A percentile compares a stretch with the other conserved stretches of the same genome.
Evolutionary conservation across 2,329 filamentous ascomycete species (phyloP).

Genomic region (Alternaria sp.): DNA sequence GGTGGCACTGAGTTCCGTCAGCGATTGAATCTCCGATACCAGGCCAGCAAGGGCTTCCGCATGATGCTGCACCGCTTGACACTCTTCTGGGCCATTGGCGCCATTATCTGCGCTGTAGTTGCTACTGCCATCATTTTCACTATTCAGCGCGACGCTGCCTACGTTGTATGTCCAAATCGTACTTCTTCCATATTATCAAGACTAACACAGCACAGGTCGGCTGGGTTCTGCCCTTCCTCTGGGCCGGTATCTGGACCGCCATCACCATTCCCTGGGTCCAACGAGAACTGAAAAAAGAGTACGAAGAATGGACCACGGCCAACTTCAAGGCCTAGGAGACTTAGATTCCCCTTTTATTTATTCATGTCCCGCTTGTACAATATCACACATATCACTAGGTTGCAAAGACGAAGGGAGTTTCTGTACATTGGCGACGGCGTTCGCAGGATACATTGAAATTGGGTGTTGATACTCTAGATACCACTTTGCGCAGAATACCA

Average conservation of each 20-base stretch:
- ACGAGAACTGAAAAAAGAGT: slow-evolving; percentile 46
- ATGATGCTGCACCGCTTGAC: slow-evolving; percentile 63
- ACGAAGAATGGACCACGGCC: slow-evolving; percentile 47
- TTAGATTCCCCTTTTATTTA: neutral
- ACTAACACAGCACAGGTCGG: slow-evolving; percentile 49
- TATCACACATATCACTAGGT: slow-evolving; percentile 8
- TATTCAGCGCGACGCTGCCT: slow-evolving; percentile 57
- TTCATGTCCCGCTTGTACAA: slow-evolving; percentile 2
- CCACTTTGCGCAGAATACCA: slow-evolving; percentile 14
- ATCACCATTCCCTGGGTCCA: slow-evolving; percentile 59
- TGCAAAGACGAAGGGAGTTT: slow-evolving; percentile 7
- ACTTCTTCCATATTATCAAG: neutral
- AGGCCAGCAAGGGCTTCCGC: slow-evolving; percentile 63
- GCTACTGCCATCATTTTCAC: slow-evolving; percentile 60
- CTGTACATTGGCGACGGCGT: slow-evolving; percentile 17
- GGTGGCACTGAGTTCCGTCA: slow-evolving; percentile 64
- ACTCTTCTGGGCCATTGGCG: slow-evolving; percentile 62
- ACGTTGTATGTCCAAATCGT: slow-evolving; percentile 51
- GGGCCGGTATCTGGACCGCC: slow-evolving; percentile 59
- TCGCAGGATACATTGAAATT: neutral
- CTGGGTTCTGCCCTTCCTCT: slow-evolving; percentile 60
- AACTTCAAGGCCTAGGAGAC: slow-evolving; percentile 48
- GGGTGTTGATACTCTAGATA: slow-evolving; percentile 15
- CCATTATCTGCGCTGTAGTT: slow-evolving; percentile 51
- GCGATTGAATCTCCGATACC: slow-evolving; percentile 61